Percentiles rank a stretch among this genome's conserved stretches.
These are phyloP conservation scores for Phytopythium vexans DNA, from an alignment of 352 stramenopile genomes.

Conservation along the genomic window DNA sequence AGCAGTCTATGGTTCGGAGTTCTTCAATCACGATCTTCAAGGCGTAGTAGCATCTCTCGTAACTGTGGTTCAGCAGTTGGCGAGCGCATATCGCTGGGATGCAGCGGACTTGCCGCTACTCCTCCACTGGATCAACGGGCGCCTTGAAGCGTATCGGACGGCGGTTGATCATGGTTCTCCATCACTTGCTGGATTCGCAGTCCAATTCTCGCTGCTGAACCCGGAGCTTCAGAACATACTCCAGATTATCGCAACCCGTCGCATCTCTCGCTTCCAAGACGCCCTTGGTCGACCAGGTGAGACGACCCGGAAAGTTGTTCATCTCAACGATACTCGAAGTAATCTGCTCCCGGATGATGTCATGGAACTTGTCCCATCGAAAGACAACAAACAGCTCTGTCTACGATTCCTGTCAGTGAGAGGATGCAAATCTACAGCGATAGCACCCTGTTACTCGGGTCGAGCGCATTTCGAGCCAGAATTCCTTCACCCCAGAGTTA, in stretches of 20 bases:
- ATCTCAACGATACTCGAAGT: background rate
- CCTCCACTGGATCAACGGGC: background rate
- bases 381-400: background rate
- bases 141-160: background rate
- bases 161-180: background rate
- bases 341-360: background rate
- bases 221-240: background rate
- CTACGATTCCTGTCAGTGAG: background rate
- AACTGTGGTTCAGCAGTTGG: background rate
- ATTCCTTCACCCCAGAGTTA: background rate
- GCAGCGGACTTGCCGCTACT: background rate
- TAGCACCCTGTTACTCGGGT: background rate
- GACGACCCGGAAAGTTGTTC: too few relatives aligned
- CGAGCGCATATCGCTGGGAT: background rate
- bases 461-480: constrained; percentile 2
- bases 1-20: too few relatives aligned
- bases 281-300: too few relatives aligned
- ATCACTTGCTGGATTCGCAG: background rate
- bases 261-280: too few relatives aligned
- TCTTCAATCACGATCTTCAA: too few relatives aligned
- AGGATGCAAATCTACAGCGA: background rate
- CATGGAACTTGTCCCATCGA: background rate
- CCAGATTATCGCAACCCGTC: background rate
- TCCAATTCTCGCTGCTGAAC: background rate
- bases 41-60: background rate